Conservation (phyloP, 2,329 filamentous ascomycete genomes). For the Nigrospora oryzae region DNA sequence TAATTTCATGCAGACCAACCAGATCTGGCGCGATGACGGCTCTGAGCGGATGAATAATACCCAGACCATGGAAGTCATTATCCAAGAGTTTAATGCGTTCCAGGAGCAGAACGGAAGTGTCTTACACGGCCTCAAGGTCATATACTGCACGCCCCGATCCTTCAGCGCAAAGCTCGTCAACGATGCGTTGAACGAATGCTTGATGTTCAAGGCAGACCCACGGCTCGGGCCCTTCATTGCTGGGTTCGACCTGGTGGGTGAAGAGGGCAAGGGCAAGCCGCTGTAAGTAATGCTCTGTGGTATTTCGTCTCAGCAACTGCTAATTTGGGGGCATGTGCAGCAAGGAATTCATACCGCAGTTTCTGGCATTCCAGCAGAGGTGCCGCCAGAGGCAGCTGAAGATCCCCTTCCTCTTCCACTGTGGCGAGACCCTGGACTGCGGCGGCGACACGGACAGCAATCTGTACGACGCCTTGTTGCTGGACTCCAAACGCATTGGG, state of each 20-base stretch:
- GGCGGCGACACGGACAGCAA: slow-evolving; percentile 60
- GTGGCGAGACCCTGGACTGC: slow-evolving; percentile 63
- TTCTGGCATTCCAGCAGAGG: slow-evolving; percentile 36
- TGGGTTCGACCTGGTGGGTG: slow-evolving; percentile 53
- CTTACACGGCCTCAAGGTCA: slow-evolving; percentile 42
- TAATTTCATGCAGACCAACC: slow-evolving; percentile 48
- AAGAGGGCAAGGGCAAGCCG: slow-evolving; percentile 45
- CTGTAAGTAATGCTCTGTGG: slow-evolving; percentile 13
- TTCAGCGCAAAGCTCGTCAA: slow-evolving; percentile 37
- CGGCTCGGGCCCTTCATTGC: slow-evolving; percentile 43
- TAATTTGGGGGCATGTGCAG: too few relatives aligned
- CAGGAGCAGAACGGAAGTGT: background rate
- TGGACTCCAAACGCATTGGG: slow-evolving; percentile 61
- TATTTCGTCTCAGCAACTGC: too few relatives aligned
- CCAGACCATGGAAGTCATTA: slow-evolving; percentile 43
- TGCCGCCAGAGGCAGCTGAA: slow-evolving; percentile 36
- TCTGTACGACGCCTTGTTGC: slow-evolving; percentile 57
- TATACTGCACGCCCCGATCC: slow-evolving; percentile 51
- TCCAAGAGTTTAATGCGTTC: slow-evolving; percentile 38
- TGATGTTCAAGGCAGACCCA: slow-evolving; percentile 35
- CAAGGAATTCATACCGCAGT: slow-evolving; percentile 37
- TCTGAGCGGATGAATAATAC: slow-evolving; percentile 32
- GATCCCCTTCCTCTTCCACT: slow-evolving; percentile 70
- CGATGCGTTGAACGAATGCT: slow-evolving; percentile 41
- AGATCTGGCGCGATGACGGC: slow-evolving; percentile 40